Percentiles rank a stretch among this genome's conserved stretches.
These are phyloP conservation scores for Tuber umbilicatum DNA, from an alignment of 495 filamentous ascomycete species.

Conservation along the genomic window DNA sequence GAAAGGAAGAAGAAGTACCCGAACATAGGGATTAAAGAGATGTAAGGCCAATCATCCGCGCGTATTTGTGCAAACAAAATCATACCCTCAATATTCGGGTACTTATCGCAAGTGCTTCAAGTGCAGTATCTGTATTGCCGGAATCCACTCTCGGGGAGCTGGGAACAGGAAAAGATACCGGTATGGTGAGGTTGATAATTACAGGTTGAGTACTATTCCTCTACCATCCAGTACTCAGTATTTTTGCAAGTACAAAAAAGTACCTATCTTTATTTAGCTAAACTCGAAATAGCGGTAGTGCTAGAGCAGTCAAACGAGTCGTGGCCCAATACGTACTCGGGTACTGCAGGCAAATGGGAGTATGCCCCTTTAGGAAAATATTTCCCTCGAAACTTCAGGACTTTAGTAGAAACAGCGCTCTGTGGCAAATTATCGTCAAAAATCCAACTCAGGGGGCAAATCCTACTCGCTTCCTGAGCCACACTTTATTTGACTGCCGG, in stretches of 20 bases:
- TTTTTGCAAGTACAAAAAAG: background rate
- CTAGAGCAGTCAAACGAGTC: background rate
- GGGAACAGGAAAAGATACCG: background rate
- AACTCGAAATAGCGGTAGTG: background rate
- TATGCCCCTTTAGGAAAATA: background rate
- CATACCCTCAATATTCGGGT: background rate
- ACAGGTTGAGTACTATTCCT: too few relatives aligned
- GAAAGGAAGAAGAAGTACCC: background rate
- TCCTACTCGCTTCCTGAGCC: background rate
- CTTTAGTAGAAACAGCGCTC: background rate
- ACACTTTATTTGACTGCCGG: background rate
- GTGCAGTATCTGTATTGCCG: background rate
- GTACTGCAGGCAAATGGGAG: background rate
- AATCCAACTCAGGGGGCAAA: background rate
- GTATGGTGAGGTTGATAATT: background rate
- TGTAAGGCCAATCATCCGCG: background rate
- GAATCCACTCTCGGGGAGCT: background rate
- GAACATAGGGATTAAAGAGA: background rate
- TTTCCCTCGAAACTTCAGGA: background rate
- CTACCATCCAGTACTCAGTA: background rate
- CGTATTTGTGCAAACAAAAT: background rate
- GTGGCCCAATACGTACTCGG: background rate
- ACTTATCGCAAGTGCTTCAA: background rate
- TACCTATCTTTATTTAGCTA: background rate
- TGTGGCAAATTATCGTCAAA: background rate